phyloP scores from a whole-genome alignment of 176 grass and related monocot genomes.

The Triticum timopheevii region DNA sequence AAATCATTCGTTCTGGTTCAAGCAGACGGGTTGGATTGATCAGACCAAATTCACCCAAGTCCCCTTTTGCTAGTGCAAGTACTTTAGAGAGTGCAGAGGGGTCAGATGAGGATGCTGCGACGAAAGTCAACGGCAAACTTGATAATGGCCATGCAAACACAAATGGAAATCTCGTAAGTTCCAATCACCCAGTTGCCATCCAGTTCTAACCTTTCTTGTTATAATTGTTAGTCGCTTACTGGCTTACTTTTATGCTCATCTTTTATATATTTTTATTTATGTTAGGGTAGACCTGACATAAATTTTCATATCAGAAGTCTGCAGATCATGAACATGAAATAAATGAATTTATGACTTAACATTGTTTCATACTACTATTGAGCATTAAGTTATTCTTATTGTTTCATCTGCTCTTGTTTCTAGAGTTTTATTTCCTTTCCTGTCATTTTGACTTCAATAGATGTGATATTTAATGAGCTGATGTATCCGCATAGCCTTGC shows the following conservation, averaged over 20 bases:
- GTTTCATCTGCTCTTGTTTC: constrained; percentile 19
- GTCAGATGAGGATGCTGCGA: constrained; percentile 54
- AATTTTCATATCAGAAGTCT: not conserved
- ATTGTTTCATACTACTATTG: not conserved
- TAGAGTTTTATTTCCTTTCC: constrained; percentile 18
- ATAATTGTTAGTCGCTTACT: constrained; percentile 11
- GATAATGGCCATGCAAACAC: constrained; percentile 55
- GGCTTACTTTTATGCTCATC: not conserved
- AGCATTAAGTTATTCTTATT: not conserved
- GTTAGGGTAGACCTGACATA: not conserved
- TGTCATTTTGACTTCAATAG: not conserved
- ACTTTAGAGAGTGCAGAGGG: constrained; percentile 57
- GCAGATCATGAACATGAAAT: not conserved
- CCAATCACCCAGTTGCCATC: not conserved
- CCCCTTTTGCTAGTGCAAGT: constrained; percentile 62
- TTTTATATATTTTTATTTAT: constrained; percentile 16
- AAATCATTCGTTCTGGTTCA: constrained; percentile 47
- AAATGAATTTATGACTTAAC: not conserved
- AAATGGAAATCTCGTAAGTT: constrained; percentile 72
- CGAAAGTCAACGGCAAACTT: constrained; percentile 53
- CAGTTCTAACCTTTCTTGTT: not conserved
- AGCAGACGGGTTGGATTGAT: constrained; percentile 56
- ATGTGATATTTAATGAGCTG: not conserved
- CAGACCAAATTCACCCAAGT: constrained; percentile 73
- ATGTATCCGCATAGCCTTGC: not conserved